Conservation (phyloP, 2,329 filamentous ascomycete genomes). For the Samsoniella hepiali region DNA sequence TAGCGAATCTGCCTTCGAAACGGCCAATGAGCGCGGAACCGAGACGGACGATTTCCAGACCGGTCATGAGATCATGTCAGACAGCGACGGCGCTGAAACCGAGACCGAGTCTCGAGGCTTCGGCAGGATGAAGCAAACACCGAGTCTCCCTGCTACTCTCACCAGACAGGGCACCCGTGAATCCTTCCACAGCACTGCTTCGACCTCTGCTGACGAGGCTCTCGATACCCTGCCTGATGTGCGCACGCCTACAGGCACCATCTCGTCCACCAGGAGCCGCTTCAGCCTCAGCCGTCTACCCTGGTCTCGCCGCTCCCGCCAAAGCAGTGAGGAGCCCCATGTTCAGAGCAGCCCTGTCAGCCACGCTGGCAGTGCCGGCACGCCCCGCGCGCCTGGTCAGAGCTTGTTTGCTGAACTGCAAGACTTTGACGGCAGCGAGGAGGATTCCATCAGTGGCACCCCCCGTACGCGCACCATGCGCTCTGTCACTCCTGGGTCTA, state of each 20-base stretch:
- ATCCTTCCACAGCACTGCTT: conserved; percentile 84
- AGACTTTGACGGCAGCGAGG: conserved; percentile 72
- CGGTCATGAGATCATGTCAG: conserved; percentile 73
- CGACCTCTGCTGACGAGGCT: conserved; percentile 77
- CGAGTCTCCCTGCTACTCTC: conserved; percentile 38
- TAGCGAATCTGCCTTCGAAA: conserved; percentile 62
- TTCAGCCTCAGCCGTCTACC: conserved; percentile 66
- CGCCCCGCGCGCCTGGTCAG: conserved; percentile 57
- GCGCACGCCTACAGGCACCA: conserved; percentile 60
- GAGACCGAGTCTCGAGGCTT: conserved; percentile 69
- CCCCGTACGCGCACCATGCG: conserved; percentile 50
- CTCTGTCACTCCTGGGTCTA: conserved; percentile 48
- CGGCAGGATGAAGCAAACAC: conserved; percentile 41
- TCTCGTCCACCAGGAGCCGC: conserved; percentile 66
- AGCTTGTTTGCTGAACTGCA: conserved; percentile 90
- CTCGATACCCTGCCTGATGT: conserved; percentile 53
- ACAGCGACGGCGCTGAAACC: conserved; percentile 71
- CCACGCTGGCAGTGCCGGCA: conserved; percentile 49
- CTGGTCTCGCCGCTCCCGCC: conserved; percentile 56
- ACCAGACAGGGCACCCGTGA: conserved; percentile 50
- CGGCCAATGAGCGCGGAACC: conserved; percentile 73
- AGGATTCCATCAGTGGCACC: conserved; percentile 60
- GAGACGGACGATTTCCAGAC: conserved; percentile 96
- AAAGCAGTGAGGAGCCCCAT: conserved; percentile 56
- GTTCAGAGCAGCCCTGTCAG: conserved; percentile 59